These are phyloP conservation scores for Diospyros kaki DNA, from an alignment of 148 eudicot genomes.

Conservation along the genomic window DNA sequence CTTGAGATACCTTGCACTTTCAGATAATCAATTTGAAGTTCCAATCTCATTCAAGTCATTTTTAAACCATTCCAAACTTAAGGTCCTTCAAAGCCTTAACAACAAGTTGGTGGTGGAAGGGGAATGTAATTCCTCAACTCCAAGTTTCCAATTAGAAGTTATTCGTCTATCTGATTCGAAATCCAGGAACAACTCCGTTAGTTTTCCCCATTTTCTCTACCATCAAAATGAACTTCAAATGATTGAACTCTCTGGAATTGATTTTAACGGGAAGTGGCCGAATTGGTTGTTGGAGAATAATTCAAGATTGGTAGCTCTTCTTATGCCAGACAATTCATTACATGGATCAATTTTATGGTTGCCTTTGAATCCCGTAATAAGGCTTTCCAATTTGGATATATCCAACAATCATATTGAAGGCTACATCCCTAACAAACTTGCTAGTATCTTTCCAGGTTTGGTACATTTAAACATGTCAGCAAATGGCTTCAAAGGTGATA, in stretches of 20 bases:
- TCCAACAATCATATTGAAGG: neutral
- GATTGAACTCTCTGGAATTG: neutral
- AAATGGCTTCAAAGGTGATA: neutral
- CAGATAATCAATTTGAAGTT: neutral
- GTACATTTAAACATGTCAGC: neutral
- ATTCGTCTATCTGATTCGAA: neutral
- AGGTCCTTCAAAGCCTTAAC: neutral
- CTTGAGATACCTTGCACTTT: neutral
- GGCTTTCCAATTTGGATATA: neutral
- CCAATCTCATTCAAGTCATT: neutral
- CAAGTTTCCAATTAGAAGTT: neutral
- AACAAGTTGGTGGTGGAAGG: neutral
- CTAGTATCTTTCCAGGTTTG: neutral
- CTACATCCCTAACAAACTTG: neutral
- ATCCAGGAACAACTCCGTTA: neutral
- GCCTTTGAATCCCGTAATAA: neutral
- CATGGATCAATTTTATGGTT: neutral
- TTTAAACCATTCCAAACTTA: neutral
- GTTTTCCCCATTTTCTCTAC: neutral
- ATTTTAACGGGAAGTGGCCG: neutral
- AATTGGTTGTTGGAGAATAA: neutral
- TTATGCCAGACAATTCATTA: neutral
- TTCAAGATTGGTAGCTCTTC: neutral
- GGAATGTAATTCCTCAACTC: neutral
- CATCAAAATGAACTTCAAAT: neutral